Evolutionary conservation across 1,284 basidiomycete genomes (phyloP), one percentile per base, ranked within the genome.

Genomic region (Bjerkandera adusta): DNA sequence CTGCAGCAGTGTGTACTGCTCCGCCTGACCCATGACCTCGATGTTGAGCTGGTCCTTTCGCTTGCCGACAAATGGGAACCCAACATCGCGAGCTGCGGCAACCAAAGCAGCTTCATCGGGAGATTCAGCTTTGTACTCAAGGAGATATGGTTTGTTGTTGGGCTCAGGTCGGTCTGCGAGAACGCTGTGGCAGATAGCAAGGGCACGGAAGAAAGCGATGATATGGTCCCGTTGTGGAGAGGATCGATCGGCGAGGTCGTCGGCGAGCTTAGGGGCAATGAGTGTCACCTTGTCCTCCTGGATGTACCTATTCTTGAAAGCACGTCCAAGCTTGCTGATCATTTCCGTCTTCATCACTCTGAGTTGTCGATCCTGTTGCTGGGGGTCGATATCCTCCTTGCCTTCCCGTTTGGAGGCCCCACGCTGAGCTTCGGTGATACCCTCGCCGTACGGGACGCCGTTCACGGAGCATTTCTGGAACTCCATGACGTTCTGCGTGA

Each of bases 401-500:
- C 92, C 92, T 55, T 90, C 79, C 3, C 95, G 79, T 54, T 86
- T 89, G 10, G 91, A 89, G 0, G 92, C 89, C 18, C 96, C 95
- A 30, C 92, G 81, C 71, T 96, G 94, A 0, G 94, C 95, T 66
- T 98, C 96, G 0, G 95, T 97, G 49, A 98, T 65, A 10, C 94
- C 95, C 59, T 98, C 94, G 13, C 93, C 95, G 59, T 97, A 97
- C 0, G 83, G 60, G 0, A 92, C 70, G 2, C 94, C 95, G 48
- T 84, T 71, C 54, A 97, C 79, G 0, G 92, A 96, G 59, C 93
- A 97, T 65, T 92, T 94, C 66, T 97, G 94, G 70, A 97, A 97
- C 72, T 97, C 95, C 95, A 98, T 99, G 55, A 97, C 71, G 68
- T 95, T 98, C 67, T 97, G 92, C 2, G 94, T 97, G 45, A 97